phyloP scores from a whole-genome alignment of 2,329 filamentous ascomycete genomes.

The Fusarium ambrosium region DNA sequence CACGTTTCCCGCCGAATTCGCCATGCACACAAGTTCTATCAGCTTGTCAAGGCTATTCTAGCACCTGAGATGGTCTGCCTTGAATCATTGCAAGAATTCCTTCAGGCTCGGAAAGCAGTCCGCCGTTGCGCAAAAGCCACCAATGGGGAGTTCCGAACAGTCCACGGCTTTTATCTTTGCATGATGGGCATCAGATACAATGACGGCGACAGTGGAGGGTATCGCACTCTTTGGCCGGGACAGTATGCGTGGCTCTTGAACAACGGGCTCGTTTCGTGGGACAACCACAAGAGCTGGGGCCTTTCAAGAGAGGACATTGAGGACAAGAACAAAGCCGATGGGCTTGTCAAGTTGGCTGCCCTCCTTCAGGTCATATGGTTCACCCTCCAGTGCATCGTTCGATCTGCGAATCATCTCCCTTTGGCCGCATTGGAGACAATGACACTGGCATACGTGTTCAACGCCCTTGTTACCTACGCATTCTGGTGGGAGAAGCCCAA shows the following conservation, averaged over 20 bases:
- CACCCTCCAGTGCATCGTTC: constrained; percentile 10
- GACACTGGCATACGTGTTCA: constrained; percentile 20
- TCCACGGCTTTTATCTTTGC: constrained; percentile 9
- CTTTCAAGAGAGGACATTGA: constrained; percentile 7
- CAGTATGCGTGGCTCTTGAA: constrained; percentile 22
- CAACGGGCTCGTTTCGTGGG: constrained; percentile 7
- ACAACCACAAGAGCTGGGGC: constrained; percentile 2
- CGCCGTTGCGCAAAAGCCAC: background rate
- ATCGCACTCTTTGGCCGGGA: background rate
- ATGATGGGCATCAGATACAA: constrained; percentile 12
- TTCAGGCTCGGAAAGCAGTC: constrained; percentile 14
- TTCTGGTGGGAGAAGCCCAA: constrained; percentile 28
- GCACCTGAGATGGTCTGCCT: constrained; percentile 9
- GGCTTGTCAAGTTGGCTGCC: constrained; percentile 12
- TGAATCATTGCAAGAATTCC: constrained; percentile 6
- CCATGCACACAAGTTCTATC: constrained; percentile 6
- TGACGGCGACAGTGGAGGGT: background rate
- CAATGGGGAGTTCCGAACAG: background rate
- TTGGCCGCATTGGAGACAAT: constrained; percentile 21
- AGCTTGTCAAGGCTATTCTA: background rate
- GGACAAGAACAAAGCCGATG: constrained; percentile 23
- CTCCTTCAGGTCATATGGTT: constrained; percentile 20
- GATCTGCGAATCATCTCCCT: constrained; percentile 4
- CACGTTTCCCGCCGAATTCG: constrained; percentile 6
- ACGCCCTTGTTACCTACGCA: constrained; percentile 8